Base-by-base conservation (phyloP, 2,329 filamentous ascomycete genomes). In the Trichoderma guizhouense region DNA sequence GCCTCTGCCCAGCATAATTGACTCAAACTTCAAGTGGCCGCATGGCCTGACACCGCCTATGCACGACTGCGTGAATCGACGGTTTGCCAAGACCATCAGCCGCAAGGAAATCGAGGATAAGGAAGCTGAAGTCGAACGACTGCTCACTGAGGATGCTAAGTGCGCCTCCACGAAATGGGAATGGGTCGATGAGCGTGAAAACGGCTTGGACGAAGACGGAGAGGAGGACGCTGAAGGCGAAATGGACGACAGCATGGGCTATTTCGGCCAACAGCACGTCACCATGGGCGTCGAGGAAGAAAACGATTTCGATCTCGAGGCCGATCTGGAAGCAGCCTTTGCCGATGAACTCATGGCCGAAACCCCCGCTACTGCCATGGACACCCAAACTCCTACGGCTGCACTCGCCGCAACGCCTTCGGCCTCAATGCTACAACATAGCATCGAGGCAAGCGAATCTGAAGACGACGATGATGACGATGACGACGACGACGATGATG, bases 11-110 rank as follows among this genome's bases (percentile, higher is more conserved):
- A 81, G 85, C 68, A 91, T 94, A 76, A 86, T 97, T 65, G 88
- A 93, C 76, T 84, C 81, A 79, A 90, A 82, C 6, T 90, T 91
- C 76, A 91, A 90, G 78, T 97, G 93, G 85, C 92, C 94, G 1
- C 94, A 97, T 80, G 94, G 94, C 36, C 84, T 97, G 24, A 96
- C 94, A 2, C 93, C 94, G 6, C 94, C 94, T 1, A 93, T 97
- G 90, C 92, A 93, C 78, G 93, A 93, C 84, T 93, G 92, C 57
- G 87, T 93, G 57, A 94, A 93, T 79, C 89, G 93, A 32, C 88
- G 94, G 36, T 97, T 97, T 81, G 89, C 94, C 72, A 94, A 95
- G 78, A 90, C 93, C 3, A 89, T 95, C 68, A 93, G 91, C 73
- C 91, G 94, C 71, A 91, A 93, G 72, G 93, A 95, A 74, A 95